Percentiles rank a stretch among this genome's conserved stretches.
phyloP scores from a whole-genome alignment of 1,139 yeast genomes.

The Yamadazyma triangularis region DNA sequence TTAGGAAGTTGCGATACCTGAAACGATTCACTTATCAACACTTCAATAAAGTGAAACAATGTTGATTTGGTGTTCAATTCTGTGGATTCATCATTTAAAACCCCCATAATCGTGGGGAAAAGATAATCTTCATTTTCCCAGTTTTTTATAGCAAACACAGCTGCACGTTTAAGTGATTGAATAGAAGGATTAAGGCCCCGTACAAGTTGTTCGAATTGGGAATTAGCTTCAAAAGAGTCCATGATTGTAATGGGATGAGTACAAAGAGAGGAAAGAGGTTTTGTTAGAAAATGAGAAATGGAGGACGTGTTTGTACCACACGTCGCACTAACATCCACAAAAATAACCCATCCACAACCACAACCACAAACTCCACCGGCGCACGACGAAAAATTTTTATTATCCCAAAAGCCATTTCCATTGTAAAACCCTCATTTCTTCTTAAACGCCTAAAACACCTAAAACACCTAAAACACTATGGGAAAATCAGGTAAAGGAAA shows the following conservation, averaged over 20 bases:
- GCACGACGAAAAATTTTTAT: constrained; percentile 2
- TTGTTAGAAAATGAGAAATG: no score
- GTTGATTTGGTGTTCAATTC: constrained; percentile 64
- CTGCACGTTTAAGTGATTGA: constrained; percentile 50
- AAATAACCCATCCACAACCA: no score
- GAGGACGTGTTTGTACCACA: no score
- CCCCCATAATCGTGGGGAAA: constrained; percentile 65
- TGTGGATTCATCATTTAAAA: constrained; percentile 42
- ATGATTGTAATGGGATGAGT: no score
- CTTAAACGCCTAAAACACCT: no score
- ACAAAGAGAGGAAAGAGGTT: no score
- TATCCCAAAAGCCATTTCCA: background rate
- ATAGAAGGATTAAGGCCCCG: constrained; percentile 60
- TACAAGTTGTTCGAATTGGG: constrained; percentile 62
- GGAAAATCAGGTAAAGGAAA: constrained; percentile 53
- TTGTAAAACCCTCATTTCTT: no score
- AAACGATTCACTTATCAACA: constrained; percentile 41
- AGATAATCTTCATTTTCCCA: constrained; percentile 66
- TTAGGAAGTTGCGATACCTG: constrained; percentile 29
- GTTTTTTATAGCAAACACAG: constrained; percentile 57
- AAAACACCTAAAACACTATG: constrained; percentile 26
- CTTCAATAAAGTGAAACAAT: constrained; percentile 65
- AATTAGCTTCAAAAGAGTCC: constrained; percentile 79
- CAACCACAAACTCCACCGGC: no score
- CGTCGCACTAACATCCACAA: no score